Evolutionary conservation across 768 basidiomycete species (phyloP), one percentile per base, ranked within the genome.

Genomic region (Mrakia gelida): DNA sequence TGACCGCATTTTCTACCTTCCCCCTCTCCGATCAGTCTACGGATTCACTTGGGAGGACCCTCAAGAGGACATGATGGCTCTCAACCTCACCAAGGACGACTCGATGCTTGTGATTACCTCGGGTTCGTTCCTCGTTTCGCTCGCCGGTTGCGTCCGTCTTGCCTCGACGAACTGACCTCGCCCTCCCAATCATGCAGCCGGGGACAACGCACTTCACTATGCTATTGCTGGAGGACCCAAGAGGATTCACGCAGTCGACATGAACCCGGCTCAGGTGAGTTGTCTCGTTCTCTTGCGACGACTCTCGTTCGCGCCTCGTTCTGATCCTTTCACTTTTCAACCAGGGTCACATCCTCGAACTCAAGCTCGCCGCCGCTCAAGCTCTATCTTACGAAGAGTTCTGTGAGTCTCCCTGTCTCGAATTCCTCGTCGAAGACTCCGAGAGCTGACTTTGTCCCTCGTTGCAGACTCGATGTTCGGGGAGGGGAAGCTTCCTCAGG

Each of bases 181-280:
- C 45, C 13, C 26, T 59, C 18, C 2, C 34, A 23, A 30, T 65
- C 21, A n/a, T n/a, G 38, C 38, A 70, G 67, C 59, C n/a, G 92
- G 92, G 0, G 92, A 92, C 83, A 93, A 93, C 82, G 90, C 91
- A 3, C 85, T 93, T 52, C 91, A 92, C 82, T 93, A 93, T 80
- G 91, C 91, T 11, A 89, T 91, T 76, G 87, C 86, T n/a, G 89
- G 88, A 2, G 83, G 86, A 43, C 90, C 90, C 3, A 86, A 88
- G 75, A 85, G 82, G 61, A 89, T 91, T 41, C 91, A 91, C 78
- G 89, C 89, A 73, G 91, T 92, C 75, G 91, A 92, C 83, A 88
- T 91, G 88, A 91, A 91, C 82, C 90, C 90, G 5, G 89, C 86
- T 85, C 88, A 81, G 7, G 59, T 67, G 8, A 38, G 65, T 67